These are phyloP conservation scores for Byssothecium circinans DNA, from an alignment of 2,329 filamentous ascomycete species.

Conservation along the genomic window DNA sequence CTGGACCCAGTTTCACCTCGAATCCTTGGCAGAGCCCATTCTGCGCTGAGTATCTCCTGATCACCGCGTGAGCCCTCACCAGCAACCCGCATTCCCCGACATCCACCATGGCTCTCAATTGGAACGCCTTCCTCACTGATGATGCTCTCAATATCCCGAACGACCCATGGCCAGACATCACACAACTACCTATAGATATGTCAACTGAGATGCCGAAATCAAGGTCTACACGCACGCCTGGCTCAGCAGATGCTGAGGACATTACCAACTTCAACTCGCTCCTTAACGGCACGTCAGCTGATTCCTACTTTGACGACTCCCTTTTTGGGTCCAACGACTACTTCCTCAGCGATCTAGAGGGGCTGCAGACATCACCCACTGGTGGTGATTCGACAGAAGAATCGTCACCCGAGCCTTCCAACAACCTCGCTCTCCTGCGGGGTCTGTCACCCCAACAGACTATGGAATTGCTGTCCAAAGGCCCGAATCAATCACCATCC, in stretches of 20 bases:
- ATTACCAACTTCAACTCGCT: conserved; percentile 35
- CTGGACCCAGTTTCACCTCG: conserved; percentile 25
- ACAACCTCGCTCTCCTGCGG: conserved; percentile 15
- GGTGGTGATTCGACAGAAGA: conserved; percentile 40
- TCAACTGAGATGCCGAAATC: conserved; percentile 41
- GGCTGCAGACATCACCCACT: conserved; percentile 41
- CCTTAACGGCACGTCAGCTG: conserved; percentile 31
- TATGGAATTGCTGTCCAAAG: conserved; percentile 20
- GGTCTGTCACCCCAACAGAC: conserved; percentile 27
- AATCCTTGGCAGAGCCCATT: conserved; percentile 22
- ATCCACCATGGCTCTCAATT: conserved; percentile 44
- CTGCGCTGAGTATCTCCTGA: conserved; percentile 38
- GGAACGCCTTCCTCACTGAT: conserved; percentile 42
- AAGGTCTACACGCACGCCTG: conserved; percentile 35
- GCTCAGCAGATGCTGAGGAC: conserved; percentile 34
- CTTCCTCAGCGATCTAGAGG: conserved; percentile 44
- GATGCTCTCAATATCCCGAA: conserved; percentile 41
- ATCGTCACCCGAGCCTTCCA: conserved; percentile 42
- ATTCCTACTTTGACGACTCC: conserved; percentile 43
- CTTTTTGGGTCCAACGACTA: conserved; percentile 44
- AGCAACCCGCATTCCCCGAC: conserved; percentile 30
- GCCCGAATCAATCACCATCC: conserved; percentile 26
- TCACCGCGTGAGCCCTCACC: conserved; percentile 39
- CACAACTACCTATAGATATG: conserved; percentile 26
- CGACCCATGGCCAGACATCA: conserved; percentile 44